Evolutionary conservation across 2,329 filamentous ascomycete species (phyloP).

Genomic region (Xylaria sp.): DNA sequence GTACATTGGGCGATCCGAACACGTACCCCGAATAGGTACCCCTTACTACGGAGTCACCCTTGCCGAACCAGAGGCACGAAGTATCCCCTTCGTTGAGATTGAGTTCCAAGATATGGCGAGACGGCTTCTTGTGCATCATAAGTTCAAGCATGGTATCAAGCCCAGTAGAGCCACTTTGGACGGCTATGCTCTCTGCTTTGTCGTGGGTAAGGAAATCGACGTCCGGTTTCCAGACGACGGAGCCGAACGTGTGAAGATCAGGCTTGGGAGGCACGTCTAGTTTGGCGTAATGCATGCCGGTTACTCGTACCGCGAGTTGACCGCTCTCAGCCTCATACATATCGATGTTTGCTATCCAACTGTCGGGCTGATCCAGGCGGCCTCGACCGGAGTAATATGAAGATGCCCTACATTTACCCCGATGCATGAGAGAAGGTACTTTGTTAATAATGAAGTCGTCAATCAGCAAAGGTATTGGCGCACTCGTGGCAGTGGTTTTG

Average conservation of each 20-base stretch:
- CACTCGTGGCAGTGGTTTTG: constrained; percentile 28
- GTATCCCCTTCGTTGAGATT: constrained; percentile 42
- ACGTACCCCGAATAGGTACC: constrained; percentile 28
- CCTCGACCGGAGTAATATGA: constrained; percentile 35
- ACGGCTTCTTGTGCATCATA: constrained; percentile 52
- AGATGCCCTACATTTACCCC: neutral
- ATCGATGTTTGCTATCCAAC: constrained; percentile 20
- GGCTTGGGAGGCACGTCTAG: constrained; percentile 41
- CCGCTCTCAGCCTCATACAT: constrained; percentile 41
- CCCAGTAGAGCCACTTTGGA: neutral
- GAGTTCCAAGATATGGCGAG: constrained; percentile 51
- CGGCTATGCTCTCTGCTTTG: constrained; percentile 7
- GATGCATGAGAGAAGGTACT: neutral
- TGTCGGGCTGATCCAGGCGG: constrained; percentile 29
- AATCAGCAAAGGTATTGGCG: constrained; percentile 29
- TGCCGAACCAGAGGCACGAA: constrained; percentile 46
- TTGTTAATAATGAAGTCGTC: constrained; percentile 39
- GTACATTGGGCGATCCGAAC: constrained; percentile 20
- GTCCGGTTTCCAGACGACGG: constrained; percentile 41
- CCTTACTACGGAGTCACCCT: neutral
- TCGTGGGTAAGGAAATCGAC: constrained; percentile 35
- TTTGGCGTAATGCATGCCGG: constrained; percentile 38
- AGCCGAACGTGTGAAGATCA: constrained; percentile 43
- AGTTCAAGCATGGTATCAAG: constrained; percentile 49
- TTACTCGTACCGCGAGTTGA: constrained; percentile 37